These are phyloP conservation scores for Thecamonas trahens DNA, from an alignment of 78 protist genomes.

Conservation along the genomic window DNA sequence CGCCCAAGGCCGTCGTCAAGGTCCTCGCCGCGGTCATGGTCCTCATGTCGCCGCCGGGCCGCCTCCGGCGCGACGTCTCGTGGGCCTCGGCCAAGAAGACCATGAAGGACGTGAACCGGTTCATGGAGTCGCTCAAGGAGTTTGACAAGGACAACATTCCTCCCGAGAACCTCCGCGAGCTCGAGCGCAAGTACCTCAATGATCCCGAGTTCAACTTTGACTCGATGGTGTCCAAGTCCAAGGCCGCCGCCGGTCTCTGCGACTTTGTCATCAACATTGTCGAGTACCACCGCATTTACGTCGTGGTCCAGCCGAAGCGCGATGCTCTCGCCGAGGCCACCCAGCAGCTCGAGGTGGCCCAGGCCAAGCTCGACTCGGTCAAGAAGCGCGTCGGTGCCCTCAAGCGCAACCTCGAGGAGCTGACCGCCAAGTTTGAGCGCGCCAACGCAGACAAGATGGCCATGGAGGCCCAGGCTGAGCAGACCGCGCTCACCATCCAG, in stretches of 20 bases:
- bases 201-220: constrained; percentile 28
- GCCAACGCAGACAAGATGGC: constrained; percentile 44
- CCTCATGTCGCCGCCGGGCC: not conserved
- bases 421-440: constrained; percentile 20
- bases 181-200: constrained; percentile 11
- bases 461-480: constrained; percentile 34
- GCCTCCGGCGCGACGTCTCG: not conserved
- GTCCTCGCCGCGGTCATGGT: constrained; percentile 37
- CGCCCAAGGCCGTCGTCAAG: constrained; percentile 40
- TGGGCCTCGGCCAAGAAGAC: constrained; percentile 9
- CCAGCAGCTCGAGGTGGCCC: constrained; percentile 19
- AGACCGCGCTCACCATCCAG: constrained; percentile 24
- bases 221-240: constrained; percentile 40
- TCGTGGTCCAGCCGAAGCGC: constrained; percentile 63
- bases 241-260: constrained; percentile 65
- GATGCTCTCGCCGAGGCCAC: constrained; percentile 43
- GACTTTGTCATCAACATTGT: constrained; percentile 55
- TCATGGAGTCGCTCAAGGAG: constrained; percentile 11
- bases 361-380: constrained; percentile 12
- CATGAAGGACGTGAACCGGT: constrained; percentile 8
- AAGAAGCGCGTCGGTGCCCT: constrained; percentile 14
- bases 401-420: constrained; percentile 15
- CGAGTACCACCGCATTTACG: constrained; percentile 38
- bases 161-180: constrained; percentile 11
- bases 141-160: constrained; percentile 70